Evolutionary conservation across 179 eudicot genomes (phyloP).

Genomic region (Drosera spatulata): DNA sequence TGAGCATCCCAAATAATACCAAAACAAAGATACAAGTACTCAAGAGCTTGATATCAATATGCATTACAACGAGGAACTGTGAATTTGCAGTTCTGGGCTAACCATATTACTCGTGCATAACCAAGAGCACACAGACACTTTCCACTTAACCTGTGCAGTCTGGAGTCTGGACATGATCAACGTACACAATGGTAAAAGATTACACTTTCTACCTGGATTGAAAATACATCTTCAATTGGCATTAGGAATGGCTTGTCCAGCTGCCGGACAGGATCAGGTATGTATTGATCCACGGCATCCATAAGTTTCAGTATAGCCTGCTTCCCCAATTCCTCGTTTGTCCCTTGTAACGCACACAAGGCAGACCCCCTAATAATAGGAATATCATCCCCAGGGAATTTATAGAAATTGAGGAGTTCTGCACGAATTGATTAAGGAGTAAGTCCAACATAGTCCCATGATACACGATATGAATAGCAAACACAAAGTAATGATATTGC

Average conservation of each 20-base stretch:
- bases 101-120: too few species aligned
- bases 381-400: conserved; percentile 95
- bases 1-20: too few species aligned
- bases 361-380: conserved; percentile 97
- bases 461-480: too few species aligned
- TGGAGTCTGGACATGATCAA: too few species aligned
- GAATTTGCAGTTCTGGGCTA: too few species aligned
- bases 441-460: too few species aligned
- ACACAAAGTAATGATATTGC: too few species aligned
- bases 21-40: too few species aligned
- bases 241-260: conserved; percentile 88
- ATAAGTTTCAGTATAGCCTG: conserved; percentile 82
- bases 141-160: too few species aligned
- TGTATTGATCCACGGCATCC: conserved; percentile 95
- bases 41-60: too few species aligned
- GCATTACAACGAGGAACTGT: too few species aligned
- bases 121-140: too few species aligned
- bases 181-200: neutral
- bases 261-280: conserved; percentile 86
- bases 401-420: conserved; percentile 89
- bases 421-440: neutral
- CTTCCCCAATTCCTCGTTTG: conserved; percentile 86
- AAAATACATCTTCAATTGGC: conserved; percentile 89
- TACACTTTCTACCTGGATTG: conserved; percentile 58
- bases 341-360: conserved; percentile 81